phyloP scores from a whole-genome alignment of 139 green algal species.

The Coelastrella sp. region DNA sequence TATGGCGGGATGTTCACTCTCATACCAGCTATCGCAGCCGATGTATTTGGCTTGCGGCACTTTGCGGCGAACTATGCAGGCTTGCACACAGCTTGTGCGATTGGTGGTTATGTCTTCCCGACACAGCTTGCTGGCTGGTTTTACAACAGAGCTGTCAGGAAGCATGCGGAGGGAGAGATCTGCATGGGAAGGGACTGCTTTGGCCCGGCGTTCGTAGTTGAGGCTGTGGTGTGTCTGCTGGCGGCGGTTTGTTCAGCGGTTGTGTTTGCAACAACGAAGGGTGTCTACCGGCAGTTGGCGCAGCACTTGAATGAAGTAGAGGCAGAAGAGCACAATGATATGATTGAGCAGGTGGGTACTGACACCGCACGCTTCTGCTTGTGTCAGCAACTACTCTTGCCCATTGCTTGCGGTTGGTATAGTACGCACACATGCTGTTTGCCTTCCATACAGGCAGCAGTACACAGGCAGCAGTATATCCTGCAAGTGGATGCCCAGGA shows the following conservation, averaged over 20 bases:
- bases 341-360: conserved; percentile 3
- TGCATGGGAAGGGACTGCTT: conserved; percentile 29
- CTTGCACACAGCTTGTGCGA: conserved; percentile 20
- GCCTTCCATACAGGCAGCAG: neutral
- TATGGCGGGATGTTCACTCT: conserved; percentile 86
- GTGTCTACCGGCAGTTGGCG: conserved; percentile 12
- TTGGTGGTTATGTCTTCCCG: conserved; percentile 16
- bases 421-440: neutral
- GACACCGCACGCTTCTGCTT: neutral
- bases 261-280: neutral
- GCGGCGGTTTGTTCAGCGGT: neutral
- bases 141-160: neutral
- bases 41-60: conserved; percentile 75
- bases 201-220: conserved; percentile 9
- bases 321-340: conserved; percentile 9
- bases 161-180: neutral
- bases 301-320: conserved; percentile 20
- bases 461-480: neutral
- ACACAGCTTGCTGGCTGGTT: neutral
- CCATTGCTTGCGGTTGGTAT: neutral
- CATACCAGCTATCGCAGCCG: conserved; percentile 74
- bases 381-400: neutral
- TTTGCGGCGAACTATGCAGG: conserved; percentile 60
- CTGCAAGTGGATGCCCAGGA: no score
- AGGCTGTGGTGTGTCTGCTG: conserved; percentile 19